Evolutionary conservation across 2,329 filamentous ascomycete species (phyloP).

Genomic region (Mariannaea sp.): DNA sequence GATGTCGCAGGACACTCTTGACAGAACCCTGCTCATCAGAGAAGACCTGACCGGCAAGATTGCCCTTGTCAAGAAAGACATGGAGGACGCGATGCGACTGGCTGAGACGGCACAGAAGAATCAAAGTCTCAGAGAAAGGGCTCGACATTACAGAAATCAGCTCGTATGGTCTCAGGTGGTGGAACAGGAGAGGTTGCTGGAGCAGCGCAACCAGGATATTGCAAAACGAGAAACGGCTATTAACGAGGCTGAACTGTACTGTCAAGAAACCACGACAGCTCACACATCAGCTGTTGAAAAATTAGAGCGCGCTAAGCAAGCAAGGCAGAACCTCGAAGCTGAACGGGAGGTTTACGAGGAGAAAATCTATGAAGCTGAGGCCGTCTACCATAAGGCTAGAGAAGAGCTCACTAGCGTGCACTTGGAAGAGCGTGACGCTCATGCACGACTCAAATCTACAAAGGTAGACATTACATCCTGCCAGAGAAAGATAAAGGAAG

Average conservation of each 20-base stretch:
- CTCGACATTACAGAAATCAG: constrained; percentile 65
- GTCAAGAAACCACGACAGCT: constrained; percentile 53
- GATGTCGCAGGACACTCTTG: constrained; percentile 77
- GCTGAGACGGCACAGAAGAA: constrained; percentile 70
- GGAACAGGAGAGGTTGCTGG: constrained; percentile 67
- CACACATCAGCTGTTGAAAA: constrained; percentile 54
- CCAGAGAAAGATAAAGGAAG: constrained; percentile 56
- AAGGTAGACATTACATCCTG: constrained; percentile 52
- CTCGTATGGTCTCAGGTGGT: constrained; percentile 88
- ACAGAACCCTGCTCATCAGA: constrained; percentile 58
- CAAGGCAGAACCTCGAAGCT: constrained; percentile 49
- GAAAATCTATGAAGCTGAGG: constrained; percentile 50
- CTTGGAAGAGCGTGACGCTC: constrained; percentile 69
- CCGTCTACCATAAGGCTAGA: constrained; percentile 58
- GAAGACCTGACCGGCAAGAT: constrained; percentile 45
- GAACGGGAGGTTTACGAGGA: constrained; percentile 55
- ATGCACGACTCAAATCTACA: constrained; percentile 59
- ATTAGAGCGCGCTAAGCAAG: constrained; percentile 45
- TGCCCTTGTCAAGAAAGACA: constrained; percentile 45
- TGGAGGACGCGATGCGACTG: constrained; percentile 66
- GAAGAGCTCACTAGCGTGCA: constrained; percentile 59
- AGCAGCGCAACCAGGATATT: constrained; percentile 41
- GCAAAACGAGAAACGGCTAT: constrained; percentile 35
- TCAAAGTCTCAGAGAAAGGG: constrained; percentile 64
- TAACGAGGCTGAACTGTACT: constrained; percentile 34